Evolutionary conservation across 345 rosid genomes (phyloP).

Genomic region (Abelmoschus esculentus): DNA sequence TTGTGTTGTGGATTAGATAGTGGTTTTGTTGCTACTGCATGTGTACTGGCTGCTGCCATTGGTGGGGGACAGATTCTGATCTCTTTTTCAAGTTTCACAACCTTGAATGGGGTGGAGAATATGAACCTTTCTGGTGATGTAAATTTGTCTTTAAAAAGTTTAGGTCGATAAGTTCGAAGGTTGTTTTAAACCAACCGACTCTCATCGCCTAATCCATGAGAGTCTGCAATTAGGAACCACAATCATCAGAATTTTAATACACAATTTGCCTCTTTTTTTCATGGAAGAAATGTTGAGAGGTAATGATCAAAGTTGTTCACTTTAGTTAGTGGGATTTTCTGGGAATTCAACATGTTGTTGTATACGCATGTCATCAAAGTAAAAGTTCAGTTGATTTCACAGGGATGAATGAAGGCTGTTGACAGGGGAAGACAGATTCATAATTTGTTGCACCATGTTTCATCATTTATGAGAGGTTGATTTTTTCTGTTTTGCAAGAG

Average conservation of each 20-base stretch:
- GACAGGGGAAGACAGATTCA: too few species aligned
- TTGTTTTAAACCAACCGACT: neutral
- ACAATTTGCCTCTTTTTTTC: neutral
- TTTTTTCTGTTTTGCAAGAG: too few species aligned
- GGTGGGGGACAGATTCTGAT: slow-evolving; percentile 30
- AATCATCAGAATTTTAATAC: neutral
- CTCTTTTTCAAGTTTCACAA: neutral
- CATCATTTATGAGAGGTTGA: too few species aligned
- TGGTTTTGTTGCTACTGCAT: slow-evolving; percentile 5
- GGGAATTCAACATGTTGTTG: neutral
- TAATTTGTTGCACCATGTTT: too few species aligned
- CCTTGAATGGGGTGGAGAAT: slow-evolving; percentile 11
- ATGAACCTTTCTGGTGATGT: slow-evolving; percentile 15
- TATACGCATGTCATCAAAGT: neutral
- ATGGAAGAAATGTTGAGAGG: neutral
- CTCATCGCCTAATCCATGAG: neutral
- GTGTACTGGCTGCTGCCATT: neutral
- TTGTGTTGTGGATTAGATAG: slow-evolving; percentile 7
- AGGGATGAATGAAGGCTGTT: too few species aligned
- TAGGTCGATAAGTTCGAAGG: neutral
- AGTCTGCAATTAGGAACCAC: neutral
- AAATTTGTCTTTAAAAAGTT: neutral
- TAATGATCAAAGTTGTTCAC: neutral
- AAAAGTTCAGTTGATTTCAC: neutral
- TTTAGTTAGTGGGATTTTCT: neutral